Evolutionary conservation across 2,329 filamentous ascomycete species (phyloP).

Genomic region (Penicillium oxalicum): DNA sequence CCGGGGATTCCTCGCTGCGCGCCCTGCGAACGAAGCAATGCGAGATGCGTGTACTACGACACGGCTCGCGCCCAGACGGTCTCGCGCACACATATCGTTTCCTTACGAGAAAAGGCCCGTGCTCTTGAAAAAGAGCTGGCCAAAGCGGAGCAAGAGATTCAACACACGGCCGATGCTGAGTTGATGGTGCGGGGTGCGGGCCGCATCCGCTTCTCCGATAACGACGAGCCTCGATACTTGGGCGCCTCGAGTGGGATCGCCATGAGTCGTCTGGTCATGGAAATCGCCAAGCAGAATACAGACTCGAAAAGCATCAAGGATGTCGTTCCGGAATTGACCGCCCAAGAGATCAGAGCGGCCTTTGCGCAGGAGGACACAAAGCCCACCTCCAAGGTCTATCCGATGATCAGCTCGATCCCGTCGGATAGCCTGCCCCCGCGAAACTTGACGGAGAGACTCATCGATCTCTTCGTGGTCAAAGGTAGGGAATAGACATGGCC

Average conservation of each 20-base stretch:
- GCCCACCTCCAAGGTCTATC: conserved; percentile 74
- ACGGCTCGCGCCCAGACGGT: conserved; percentile 79
- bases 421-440: conserved; percentile 69
- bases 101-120: conserved; percentile 79
- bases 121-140: conserved; percentile 75
- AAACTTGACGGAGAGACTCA: conserved; percentile 67
- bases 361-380: conserved; percentile 59
- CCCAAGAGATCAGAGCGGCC: conserved; percentile 64
- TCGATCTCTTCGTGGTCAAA: conserved; percentile 82
- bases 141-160: conserved; percentile 70
- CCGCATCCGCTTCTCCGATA: conserved; percentile 75
- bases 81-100: conserved; percentile 85
- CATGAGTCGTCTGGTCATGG: conserved; percentile 91
- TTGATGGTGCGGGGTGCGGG: conserved; percentile 82
- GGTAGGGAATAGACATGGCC: conserved; percentile 44
- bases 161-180: conserved; percentile 65
- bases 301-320: conserved; percentile 88
- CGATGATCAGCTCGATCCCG: conserved; percentile 78
- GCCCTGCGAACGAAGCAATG: conserved; percentile 86
- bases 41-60: conserved; percentile 92
- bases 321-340: conserved; percentile 70
- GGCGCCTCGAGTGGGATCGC: conserved; percentile 93
- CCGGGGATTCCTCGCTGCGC: conserved; percentile 84
- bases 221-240: conserved; percentile 83
- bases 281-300: conserved; percentile 89